Evolutionary conservation across 2,329 filamentous ascomycete genomes (phyloP), one percentile per base, ranked within the genome.

Genomic region (Elsinoe perseae): DNA sequence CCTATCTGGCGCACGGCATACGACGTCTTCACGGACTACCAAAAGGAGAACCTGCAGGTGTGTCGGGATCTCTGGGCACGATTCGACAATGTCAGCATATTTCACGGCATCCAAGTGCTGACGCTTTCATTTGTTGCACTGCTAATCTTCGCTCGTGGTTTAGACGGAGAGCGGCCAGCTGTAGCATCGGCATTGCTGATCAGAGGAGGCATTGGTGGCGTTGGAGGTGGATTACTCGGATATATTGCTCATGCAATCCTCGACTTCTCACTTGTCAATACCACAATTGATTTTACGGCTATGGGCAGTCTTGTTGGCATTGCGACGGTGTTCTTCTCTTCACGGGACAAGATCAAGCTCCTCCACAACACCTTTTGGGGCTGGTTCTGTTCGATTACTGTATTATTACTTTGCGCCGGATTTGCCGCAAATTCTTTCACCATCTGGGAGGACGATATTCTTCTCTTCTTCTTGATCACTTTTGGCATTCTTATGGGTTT

Each of bases 391-490:
- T 75, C 89, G 23, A 69, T 91, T 12, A 89, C 95, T 63, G 90
- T 90, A 0, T 70, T 90, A n/a, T 83, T 86, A 59, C 89, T 95
- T 66, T 95, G 90, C n/a, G 76, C 88, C 53, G 92, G 93, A 6
- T 98, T 97, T 69, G 92, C 92, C 0, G 93, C 93, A 2, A 98
- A 98, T 72, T 98, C 93, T 0, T 98, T 91, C 72, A 97, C 92
- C 0, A 95, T 98, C 62, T 98, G 93, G 91, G 93, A 98, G 73
- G 93, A 98, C 66, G 87, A 89, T 12, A 96, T 96, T 56, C 79
- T 95, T 3, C 77, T 95, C 2, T 95, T 95, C 74, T 92, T 97
- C 73, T 81, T 96, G 58, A 83, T 84, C 1, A 93, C 91, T 0
- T 96, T 97, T 67, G 91, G 90, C 27, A 71, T 90, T 5, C 77